Evolutionary conservation across 805 yeast species (phyloP).

Genomic region (Candida railenensis): DNA sequence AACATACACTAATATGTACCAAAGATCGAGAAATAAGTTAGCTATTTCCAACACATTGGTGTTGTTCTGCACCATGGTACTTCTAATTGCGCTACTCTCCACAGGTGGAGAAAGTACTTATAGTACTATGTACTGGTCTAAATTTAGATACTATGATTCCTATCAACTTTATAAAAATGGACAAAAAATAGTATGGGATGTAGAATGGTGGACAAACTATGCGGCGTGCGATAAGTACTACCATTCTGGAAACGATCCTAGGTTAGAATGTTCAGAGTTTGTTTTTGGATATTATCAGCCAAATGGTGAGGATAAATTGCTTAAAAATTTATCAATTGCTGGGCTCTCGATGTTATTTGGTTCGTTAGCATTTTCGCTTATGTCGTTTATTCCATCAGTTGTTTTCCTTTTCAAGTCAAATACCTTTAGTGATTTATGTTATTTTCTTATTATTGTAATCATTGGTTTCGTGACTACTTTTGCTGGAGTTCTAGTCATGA

Average conservation of each 20-base stretch:
- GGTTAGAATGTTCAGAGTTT: neutral
- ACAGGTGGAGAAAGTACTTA: neutral
- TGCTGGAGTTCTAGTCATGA: neutral
- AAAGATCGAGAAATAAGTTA: neutral
- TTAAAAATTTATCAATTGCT: neutral
- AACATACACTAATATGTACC: neutral
- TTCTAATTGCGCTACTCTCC: neutral
- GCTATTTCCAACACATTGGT: neutral
- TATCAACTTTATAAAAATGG: too few relatives aligned
- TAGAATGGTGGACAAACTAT: neutral
- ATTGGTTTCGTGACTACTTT: neutral
- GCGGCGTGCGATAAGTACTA: neutral
- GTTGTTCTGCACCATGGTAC: neutral
- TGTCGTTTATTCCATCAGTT: neutral
- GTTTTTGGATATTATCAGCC: neutral
- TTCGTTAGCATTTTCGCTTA: neutral
- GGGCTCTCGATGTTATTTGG: neutral
- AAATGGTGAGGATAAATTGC: neutral
- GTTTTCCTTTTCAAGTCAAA: neutral
- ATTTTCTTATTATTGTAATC: neutral
- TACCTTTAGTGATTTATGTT: neutral
- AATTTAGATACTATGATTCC: too few relatives aligned
- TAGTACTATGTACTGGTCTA: neutral
- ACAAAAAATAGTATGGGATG: too few relatives aligned
- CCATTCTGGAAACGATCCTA: neutral